A percentile compares a stretch with the other conserved stretches of the same genome.
These are phyloP conservation scores for Inonotus hispidus DNA, from an alignment of 1,284 basidiomycete species.

Conservation along the genomic window DNA sequence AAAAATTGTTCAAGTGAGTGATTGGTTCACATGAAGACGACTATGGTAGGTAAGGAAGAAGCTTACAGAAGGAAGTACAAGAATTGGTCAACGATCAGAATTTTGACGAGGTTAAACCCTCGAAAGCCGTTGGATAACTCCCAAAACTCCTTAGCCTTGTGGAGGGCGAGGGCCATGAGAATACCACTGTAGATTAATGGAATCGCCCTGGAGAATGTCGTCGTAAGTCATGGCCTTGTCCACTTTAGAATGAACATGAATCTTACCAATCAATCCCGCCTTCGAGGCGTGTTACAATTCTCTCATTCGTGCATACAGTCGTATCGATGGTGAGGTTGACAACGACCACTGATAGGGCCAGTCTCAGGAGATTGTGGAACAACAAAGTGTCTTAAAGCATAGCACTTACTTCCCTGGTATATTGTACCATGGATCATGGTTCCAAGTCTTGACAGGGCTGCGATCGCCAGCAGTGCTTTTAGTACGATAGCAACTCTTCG, in stretches of 20 bases:
- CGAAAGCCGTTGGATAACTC: background rate
- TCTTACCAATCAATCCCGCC: background rate
- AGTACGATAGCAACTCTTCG: background rate
- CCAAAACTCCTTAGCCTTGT: background rate
- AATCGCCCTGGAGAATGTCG: background rate
- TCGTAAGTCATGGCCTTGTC: background rate
- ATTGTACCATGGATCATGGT: background rate
- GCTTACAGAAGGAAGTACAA: slow-evolving; percentile 1
- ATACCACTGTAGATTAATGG: background rate
- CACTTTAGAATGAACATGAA: background rate
- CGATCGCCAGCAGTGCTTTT: background rate
- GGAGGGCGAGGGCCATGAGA: background rate
- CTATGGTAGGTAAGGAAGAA: background rate
- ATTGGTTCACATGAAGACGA: background rate
- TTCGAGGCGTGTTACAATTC: background rate
- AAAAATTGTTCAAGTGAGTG: background rate
- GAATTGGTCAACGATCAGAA: background rate
- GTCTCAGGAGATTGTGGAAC: background rate
- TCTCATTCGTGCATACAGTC: background rate
- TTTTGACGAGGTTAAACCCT: background rate
- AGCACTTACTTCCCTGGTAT: background rate
- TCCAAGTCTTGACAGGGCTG: background rate
- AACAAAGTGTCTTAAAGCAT: background rate
- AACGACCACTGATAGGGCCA: background rate
- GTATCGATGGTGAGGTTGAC: background rate